Evolutionary conservation across 345 rosid genomes (phyloP).

Genomic region (Excoecaria cochinchinensis): DNA sequence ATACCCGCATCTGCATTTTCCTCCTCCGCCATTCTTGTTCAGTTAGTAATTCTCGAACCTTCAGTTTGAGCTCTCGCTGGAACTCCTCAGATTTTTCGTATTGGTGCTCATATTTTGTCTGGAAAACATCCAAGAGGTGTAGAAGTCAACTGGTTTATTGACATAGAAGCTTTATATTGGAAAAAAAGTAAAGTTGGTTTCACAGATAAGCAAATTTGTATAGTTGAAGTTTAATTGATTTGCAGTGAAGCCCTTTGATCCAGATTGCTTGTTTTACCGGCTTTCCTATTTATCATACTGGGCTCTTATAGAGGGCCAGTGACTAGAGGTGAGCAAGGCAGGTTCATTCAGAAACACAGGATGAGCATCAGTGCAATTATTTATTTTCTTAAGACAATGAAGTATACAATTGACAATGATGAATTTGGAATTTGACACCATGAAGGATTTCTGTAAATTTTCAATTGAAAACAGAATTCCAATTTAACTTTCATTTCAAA

Average conservation of each 20-base stretch:
- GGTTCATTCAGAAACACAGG: no score
- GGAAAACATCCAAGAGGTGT: conserved; percentile 19
- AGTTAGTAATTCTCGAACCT: conserved; percentile 85
- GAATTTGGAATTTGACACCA: no score
- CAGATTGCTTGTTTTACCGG: no score
- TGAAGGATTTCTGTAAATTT: background rate
- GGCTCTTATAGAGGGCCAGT: no score
- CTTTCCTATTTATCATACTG: no score
- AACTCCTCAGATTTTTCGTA: conserved; percentile 75
- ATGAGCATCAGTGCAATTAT: background rate
- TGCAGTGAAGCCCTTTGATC: background rate
- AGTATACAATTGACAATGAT: background rate
- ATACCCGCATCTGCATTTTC: conserved; percentile 98
- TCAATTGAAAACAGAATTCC: background rate
- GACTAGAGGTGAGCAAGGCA: no score
- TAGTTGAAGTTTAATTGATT: background rate
- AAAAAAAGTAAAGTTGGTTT: background rate
- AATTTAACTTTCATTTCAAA: background rate
- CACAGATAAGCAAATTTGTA: background rate
- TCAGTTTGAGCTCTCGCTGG: conserved; percentile 72
- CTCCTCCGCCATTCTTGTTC: conserved; percentile 99
- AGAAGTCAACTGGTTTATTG: background rate
- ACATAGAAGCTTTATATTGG: background rate
- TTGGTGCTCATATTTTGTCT: conserved; percentile 87
- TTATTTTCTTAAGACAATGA: background rate